Evolutionary conservation across 768 basidiomycete species (phyloP), one percentile per base, ranked within the genome.

Genomic region (Epithele typhae): DNA sequence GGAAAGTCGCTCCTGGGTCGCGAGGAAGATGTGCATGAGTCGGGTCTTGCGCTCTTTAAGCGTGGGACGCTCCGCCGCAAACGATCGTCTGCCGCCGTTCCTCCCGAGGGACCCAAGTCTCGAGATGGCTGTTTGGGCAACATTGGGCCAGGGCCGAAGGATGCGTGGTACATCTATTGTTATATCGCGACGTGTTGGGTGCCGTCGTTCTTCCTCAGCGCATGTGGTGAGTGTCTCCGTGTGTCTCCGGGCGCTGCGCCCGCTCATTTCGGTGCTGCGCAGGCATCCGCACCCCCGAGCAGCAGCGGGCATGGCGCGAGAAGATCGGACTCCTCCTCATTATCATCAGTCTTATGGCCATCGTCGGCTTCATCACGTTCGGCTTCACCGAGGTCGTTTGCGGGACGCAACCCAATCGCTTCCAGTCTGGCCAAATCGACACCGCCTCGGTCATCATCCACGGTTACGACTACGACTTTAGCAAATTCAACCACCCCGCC

Each of bases 281-380:
- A 49, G 92, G 94, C 45, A 86, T 96, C 54, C 77, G 78, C 45
- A 94, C 85, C 23, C 87, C 91, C 0, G 96, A 99, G 54, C 87
- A 87, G 55, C 93, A 96, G 64, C 82, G 92, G 40, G 96, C 96
- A 35, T 99, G 94, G 94, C 77, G 96, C 53, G 96, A 99, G 69
- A 99, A 99, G 72, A 92, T 97, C 67, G 96, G 95, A 7, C 78
- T 99, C 21, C 72, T 99, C 40, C 71, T 75, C 54, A 74, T 97
- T 65, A 91, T 95, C 60, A 63, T 77, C 14, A 4, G 66, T n/a
- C 77, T 93, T 52, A 96, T 98, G 94, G 87, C 89, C 15, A 79
- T 73, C 43, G 96, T 99, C 59, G 96, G 94, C 61, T 99, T 92
- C 79, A 75, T 99, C 62, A 99, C 96, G 10, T 99, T 99, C 68